These are phyloP conservation scores for Cajanus cajan DNA, from an alignment of 306 rosid genomes.

Conservation along the genomic window DNA sequence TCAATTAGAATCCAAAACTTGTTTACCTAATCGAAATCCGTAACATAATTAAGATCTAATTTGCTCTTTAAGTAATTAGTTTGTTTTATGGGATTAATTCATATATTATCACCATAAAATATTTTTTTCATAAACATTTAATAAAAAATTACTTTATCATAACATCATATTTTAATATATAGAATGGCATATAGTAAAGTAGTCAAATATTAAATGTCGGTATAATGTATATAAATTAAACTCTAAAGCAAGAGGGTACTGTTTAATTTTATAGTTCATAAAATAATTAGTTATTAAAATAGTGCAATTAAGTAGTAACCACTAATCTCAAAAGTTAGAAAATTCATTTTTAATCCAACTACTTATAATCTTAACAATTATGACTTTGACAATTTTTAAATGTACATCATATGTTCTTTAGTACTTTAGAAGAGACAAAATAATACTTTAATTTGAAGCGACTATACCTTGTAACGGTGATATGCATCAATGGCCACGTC, in stretches of 20 bases:
- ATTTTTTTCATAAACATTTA: not conserved
- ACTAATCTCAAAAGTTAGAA: not conserved
- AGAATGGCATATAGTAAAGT: not conserved
- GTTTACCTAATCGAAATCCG: not conserved
- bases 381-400: not conserved
- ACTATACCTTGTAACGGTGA: slow-evolving; percentile 39
- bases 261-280: not conserved
- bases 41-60: not conserved
- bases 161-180: not conserved
- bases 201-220: not conserved
- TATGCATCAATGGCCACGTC: slow-evolving; percentile 48
- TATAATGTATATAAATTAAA: not conserved
- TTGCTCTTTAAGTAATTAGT: not conserved
- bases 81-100: not conserved
- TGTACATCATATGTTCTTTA: not conserved
- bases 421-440: not conserved
- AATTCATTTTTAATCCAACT: not conserved
- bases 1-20: not conserved
- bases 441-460: not conserved
- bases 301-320: not conserved
- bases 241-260: not conserved
- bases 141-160: not conserved
- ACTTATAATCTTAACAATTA: not conserved
- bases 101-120: not conserved
- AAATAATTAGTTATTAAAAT: not conserved